Evolutionary conservation across 306 rosid species (phyloP).

Genomic region (Begonia peltatifolia): DNA sequence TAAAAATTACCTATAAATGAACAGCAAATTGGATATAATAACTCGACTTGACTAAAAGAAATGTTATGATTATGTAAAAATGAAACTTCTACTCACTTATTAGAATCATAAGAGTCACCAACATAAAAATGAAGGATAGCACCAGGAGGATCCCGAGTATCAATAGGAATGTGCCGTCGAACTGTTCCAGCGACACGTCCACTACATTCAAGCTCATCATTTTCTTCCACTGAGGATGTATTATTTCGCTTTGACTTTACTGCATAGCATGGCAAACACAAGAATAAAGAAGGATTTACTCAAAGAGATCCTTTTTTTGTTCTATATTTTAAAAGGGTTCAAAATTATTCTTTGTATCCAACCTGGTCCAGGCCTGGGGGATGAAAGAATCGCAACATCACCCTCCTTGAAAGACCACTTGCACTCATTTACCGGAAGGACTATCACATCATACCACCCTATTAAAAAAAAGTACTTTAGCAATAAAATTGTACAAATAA

Average conservation of each 20-base stretch:
- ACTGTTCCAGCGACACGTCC: slow-evolving; percentile 94
- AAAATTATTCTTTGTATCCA: slow-evolving; percentile 15
- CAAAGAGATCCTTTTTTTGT: too few species aligned
- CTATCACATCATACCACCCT: slow-evolving; percentile 96
- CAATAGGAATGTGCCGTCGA: slow-evolving; percentile 76
- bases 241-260: slow-evolving; percentile 54
- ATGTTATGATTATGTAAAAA: background rate
- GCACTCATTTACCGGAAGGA: slow-evolving; percentile 75
- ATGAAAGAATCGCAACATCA: slow-evolving; percentile 90
- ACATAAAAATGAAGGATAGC: slow-evolving; percentile 92
- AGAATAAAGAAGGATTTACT: too few species aligned
- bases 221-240: slow-evolving; percentile 35
- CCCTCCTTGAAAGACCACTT: slow-evolving; percentile 99
- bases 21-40: background rate
- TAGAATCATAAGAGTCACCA: slow-evolving; percentile 72
- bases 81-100: slow-evolving; percentile 28
- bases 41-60: background rate
- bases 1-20: background rate
- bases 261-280: slow-evolving; percentile 25
- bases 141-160: slow-evolving; percentile 87
- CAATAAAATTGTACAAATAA: too few species aligned
- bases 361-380: slow-evolving; percentile 96
- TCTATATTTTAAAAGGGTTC: background rate
- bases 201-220: slow-evolving; percentile 58
- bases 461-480: slow-evolving; percentile 12